Evolutionary conservation across 805 yeast species (phyloP), one percentile per base, ranked within the genome.

Genomic region (Nakazawaea ernobii): DNA sequence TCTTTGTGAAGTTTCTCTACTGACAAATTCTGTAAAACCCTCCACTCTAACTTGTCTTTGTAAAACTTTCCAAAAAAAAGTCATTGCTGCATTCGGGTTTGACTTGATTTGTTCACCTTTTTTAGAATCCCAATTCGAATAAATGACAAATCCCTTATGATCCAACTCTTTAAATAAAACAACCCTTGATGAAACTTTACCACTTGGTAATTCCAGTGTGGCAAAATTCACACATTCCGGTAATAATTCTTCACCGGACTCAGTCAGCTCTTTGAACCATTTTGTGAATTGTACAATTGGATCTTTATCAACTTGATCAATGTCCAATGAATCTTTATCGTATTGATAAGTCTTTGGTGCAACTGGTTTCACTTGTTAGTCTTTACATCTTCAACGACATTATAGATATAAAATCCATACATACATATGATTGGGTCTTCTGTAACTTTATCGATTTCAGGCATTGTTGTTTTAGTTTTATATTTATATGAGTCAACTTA

Each of bases 31-130:
- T 55, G 87, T 81, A 8, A 69, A 54, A 30, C 99, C 99, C 64
- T 94, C 98, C 8, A 94, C 83, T 52, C 99, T 77, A 4, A 94
- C 95, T 66, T 90, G 97, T 55, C 97, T 80, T 69, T 94, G 97
- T 35, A 84, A 63, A 53, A 80, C 82, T 49, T 86, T 86, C 99
- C 98, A 94, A 68, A 90, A 94, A 63, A 92, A 94, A 10, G 85
- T 84, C 53, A 94, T 69, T 1, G 96, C 80, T 1, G 91, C 97
- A 58, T 78, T 74, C 52, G 86, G 85, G 65, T 94, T 94, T 33
- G 84, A 68, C 35, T 67, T 67, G 51, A 82, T 70, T 63, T 91
- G 97, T 41, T 68, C 59, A 15, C 85, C 80, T 66, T 94, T 94
- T 65, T 87, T 90, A 32, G 95, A 86, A 8, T 75, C 88, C 95